Base-by-base conservation (phyloP, 257 asterid species). In the Solanum lycopersicoides region DNA sequence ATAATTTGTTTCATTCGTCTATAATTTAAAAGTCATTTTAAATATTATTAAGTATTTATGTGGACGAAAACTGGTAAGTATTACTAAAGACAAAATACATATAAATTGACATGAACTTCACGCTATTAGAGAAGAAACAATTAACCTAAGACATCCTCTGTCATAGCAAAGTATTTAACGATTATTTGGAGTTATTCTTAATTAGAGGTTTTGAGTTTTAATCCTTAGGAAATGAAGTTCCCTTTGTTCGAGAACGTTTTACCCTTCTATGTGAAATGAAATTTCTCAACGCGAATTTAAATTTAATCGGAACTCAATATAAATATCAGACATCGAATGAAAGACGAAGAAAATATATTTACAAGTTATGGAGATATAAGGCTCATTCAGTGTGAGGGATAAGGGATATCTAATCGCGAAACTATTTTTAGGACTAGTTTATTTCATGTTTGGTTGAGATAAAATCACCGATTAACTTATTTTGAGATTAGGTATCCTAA, bases 401-500 rank as follows among this genome's bases (percentile, higher is more conserved):
- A 53, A 53, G 63, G 3, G n/a, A 18, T 53, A 56, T 18, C 65
- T 56, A 20, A 56, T 56, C 12, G 1, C 25, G 0, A 20, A 20
- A 56, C 20, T 20, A 56, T 18, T 7, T 56, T 56, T 56, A 3
- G 4, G 5, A 56, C 0, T 18, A 20, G 12, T 0, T 20, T 56
- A 56, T 56, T 56, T 18, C 25, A 56, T 20, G 25, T 56, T 56
- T 56, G 12, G 0, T 56, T 18, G 5, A 56, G 65, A 56, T 1
- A 7, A 56, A 56, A 7, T 7, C 12, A 56, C 11, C 2, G 1
- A 0, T 3, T 56, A 53, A 18, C 4, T 53, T 53, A 53, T 53
- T 53, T 0, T 0, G 4, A 53, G 0, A 56, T 56, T 56, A 20
- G 1, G 20, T 56, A 7, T 16, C 2, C 11, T 56, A 4, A 56